Evolutionary conservation across 2,329 filamentous ascomycete genomes (phyloP), one percentile per base, ranked within the genome.

Genomic region (Clarireedia homoeocarpa): DNA sequence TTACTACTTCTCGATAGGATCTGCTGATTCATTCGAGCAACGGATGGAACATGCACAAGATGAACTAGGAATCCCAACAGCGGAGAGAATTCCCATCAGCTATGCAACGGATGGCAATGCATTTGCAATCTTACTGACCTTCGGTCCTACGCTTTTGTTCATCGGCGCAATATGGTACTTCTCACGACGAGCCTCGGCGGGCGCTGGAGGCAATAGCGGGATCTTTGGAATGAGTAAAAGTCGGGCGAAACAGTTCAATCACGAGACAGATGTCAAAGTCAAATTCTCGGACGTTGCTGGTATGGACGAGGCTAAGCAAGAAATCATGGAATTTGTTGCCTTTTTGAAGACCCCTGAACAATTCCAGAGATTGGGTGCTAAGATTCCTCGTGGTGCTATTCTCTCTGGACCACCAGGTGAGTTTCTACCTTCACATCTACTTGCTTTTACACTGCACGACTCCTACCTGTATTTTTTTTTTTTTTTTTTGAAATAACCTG

Each of bases 301-400:
- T 63, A 92, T 97, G 85, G 94, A 99, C 70, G 94, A 99, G 74
- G 94, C 94, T 56, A 99, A 99, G 79, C 78, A 85, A 56, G 94
- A 99, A 73, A 99, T 99, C 65, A 96, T 97, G 91, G 94, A 99
- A 73, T 99, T 99, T 67, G 94, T 99, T 64, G 91, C 88, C 70
- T 99, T 99, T 78, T 75, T 99, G 61, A 92, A 96, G 77, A 88
- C 94, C 67, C 94, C 94, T 0, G 88, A 90, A 66, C 85, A 88
- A 62, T 99, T 96, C 74, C 86, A 96, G 74, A 89, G 88, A 71
- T 83, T 99, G 17, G 94, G 94, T 66, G 94, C 94, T 60, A 99
- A 99, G 78, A 99, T 99, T 53, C 94, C 94, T 39, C 89, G 94
- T 61, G 94, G 94, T 67, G 94, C 94, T 49, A 96, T 99, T 70